Conservation (phyloP, 805 yeast species). For the Starmerella sp. region DNA sequence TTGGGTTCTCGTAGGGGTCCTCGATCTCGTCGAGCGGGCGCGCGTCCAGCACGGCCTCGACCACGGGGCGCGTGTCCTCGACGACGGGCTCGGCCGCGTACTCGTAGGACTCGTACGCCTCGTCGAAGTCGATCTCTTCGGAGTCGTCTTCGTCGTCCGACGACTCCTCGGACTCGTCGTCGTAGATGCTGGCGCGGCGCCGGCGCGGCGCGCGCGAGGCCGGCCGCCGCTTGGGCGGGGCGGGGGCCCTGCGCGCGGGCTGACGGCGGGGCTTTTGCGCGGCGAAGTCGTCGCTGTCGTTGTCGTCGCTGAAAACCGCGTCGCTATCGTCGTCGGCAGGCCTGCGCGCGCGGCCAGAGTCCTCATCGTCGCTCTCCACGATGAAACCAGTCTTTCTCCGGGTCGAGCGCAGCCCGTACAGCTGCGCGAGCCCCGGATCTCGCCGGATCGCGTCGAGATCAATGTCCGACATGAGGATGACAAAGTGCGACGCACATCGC, state of each 20-base stretch:
- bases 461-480: conserved; percentile 19
- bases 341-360: conserved; percentile 9
- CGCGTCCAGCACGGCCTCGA: conserved; percentile 47
- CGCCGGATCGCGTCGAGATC: conserved; percentile 20
- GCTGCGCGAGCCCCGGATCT: conserved; percentile 27
- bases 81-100: background rate
- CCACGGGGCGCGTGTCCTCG: conserved; percentile 24
- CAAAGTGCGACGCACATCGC: conserved; percentile 6
- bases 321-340: conserved; percentile 13
- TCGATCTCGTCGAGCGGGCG: conserved; percentile 31
- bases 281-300: conserved; percentile 5
- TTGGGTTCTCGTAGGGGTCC: conserved; percentile 39
- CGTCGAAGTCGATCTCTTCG: conserved; percentile 4
- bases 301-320: conserved; percentile 15
- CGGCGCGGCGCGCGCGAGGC: conserved; percentile 1
- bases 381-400: conserved; percentile 22
- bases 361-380: conserved; percentile 22
- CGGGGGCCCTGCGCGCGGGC: conserved; percentile 1
- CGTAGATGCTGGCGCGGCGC: conserved; percentile 19
- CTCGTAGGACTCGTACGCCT: conserved; percentile 4
- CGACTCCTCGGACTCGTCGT: conserved; percentile 21
- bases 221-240: background rate
- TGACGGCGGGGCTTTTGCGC: background rate
- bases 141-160: conserved; percentile 1
- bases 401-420: conserved; percentile 35